Evolutionary conservation across 2,329 filamentous ascomycete genomes (phyloP), one percentile per base, ranked within the genome.

Genomic region (Trichoderma sp.): DNA sequence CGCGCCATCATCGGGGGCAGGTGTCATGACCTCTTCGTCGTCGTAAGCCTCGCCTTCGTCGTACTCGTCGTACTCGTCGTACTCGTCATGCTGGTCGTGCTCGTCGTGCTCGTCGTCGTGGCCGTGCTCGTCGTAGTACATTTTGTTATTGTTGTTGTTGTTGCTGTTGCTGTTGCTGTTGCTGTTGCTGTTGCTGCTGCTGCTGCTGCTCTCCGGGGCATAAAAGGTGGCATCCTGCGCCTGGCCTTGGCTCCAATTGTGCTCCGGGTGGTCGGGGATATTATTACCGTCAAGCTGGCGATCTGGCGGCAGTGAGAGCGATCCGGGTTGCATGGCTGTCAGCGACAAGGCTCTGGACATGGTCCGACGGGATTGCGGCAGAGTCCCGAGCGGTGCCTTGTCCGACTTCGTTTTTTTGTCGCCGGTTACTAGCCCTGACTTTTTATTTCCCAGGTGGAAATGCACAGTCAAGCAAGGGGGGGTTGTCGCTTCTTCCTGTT

Each of bases 281-380:
- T 27, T 27, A 48, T 50, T 48, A 13, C 61, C 48, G 58, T 68
- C 52, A 45, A 54, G 54, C 57, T 58, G 67, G 54, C 59, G 60
- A 48, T 67, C 66, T 48, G 61, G 61, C 64, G 67, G 61, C 37
- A 65, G 56, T 17, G 42, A 45, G 32, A 69, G 58, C 8, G 60
- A 48, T 37, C 34, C 64, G 39, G 67, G 54, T 69, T 66, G 70
- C 71, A 72, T 72, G 70, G 67, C 70, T 68, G 64, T 54, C 68
- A 45, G 54, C 68, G 42, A 27, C 64, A 42, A 60, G 64, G 54
- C 61, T 66, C 22, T n/a, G 54, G 37, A 42, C 58, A 37, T 50
- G 64, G 45, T 53, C 35, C 34, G 48, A 42, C 45, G 53, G 39
- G 61, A 56, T 34, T 58, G 35, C 66, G 52, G 32, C 45, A 67